Evolutionary conservation across 257 asterid species (phyloP), one percentile per base, ranked within the genome.

Genomic region (Orobanche coerulescens): DNA sequence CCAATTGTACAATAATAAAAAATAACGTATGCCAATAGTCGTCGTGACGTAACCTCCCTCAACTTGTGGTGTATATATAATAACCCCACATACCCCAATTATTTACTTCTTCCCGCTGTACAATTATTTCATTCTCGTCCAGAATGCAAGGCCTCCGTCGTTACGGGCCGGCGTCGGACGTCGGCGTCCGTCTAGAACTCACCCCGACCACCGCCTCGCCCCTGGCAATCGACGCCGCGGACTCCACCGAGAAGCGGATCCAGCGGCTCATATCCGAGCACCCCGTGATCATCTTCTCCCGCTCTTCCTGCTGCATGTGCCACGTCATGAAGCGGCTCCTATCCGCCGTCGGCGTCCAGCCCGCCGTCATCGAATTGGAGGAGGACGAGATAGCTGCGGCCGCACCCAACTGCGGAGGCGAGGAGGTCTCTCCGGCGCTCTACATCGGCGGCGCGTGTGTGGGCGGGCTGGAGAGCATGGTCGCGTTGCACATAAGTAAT

Each of bases 261-360:
- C 84, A 75, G 9, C 92, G 96, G 51, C 88, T 91, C 56, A 58
- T 82, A 9, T 68, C 84, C 5, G 98, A 91, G 44, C 85, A 86
- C 40, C 94, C 98, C 13, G 84, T 88, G 58, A 68, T 91, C 66
- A 84, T 92, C 64, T 92, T 92, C 74, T 77, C 80, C 73, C 90
- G 96, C n/a, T 23, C 93, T 0, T 71, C 95, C 8, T 92, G 98
- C 71, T 88, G 85, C 88, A 92, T 92, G 96, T 85, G 93, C 78
- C 87, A 84, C 67, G 98, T 79, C 48, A 91, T 91, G 98, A 85
- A 70, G 69, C 42, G 72, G 42, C 82, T 91, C 67, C 85, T 91
- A 20, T 73, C 87, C 36, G 65, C 81, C 67, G 50, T 85, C 51
- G 96, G 98, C 4, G 98, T 78, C 52, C 84, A 86, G 23, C 94